These are phyloP conservation scores for Aspergillus homomorphus DNA, from an alignment of 495 filamentous ascomycete genomes.

Conservation along the genomic window DNA sequence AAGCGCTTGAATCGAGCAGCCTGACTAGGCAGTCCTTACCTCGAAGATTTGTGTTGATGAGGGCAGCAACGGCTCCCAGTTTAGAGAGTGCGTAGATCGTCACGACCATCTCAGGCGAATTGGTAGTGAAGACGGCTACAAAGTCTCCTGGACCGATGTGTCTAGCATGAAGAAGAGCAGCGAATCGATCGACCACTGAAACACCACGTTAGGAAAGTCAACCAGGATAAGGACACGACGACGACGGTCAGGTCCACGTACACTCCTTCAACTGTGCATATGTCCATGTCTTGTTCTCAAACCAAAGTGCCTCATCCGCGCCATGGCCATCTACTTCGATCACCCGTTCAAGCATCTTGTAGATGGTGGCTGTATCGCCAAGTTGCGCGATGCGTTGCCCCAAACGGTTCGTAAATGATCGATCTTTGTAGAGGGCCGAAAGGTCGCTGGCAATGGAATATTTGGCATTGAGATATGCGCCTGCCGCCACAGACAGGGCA, in stretches of 20 bases:
- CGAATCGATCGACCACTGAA: conserved; percentile 45
- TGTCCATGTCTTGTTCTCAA: conserved; percentile 50
- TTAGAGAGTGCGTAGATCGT: conserved; percentile 77
- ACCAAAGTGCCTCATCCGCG: conserved; percentile 45
- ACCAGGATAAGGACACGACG: neutral
- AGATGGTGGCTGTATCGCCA: conserved; percentile 43
- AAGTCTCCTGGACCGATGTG: conserved; percentile 39
- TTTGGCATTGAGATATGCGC: conserved; percentile 51
- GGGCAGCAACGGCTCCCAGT: conserved; percentile 78
- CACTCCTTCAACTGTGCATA: conserved; percentile 47
- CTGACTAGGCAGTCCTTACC: conserved; percentile 41
- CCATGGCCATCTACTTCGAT: conserved; percentile 39
- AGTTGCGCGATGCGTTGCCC: conserved; percentile 37
- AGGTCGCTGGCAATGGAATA: conserved; percentile 44
- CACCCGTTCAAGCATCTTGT: conserved; percentile 42
- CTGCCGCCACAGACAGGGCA: conserved; percentile 38
- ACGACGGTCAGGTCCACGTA: conserved; percentile 20
- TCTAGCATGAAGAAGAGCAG: conserved; percentile 37
- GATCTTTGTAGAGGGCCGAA: conserved; percentile 29
- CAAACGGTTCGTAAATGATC: conserved; percentile 33
- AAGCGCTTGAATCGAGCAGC: neutral
- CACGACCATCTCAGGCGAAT: conserved; percentile 81
- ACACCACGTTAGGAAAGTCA: conserved; percentile 1
- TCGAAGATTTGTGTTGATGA: conserved; percentile 88
- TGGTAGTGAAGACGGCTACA: conserved; percentile 53